Base-by-base conservation (phyloP, 148 eudicot genomes). In the Euryodendron excelsum region DNA sequence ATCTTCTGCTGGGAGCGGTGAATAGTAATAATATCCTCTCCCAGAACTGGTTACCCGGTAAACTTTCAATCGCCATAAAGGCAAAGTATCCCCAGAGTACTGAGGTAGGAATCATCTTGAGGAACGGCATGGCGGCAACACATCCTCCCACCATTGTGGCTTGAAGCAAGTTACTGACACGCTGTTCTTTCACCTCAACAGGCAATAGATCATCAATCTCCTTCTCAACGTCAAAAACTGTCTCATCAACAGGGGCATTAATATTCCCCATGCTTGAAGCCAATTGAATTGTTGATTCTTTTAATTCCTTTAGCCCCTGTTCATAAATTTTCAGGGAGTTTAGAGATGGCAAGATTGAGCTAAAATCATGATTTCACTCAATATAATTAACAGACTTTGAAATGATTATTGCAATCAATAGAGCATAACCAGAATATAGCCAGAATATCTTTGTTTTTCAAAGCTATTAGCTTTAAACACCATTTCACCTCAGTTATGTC, bases 31-130 rank as follows among this genome's bases (percentile, higher is more conserved):
- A 83, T 73, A 91, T 94, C 72, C 98, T 81, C 79, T 94, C 98
- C 98, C 98, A 94, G 65, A 94, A 94, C 76, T 94, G 98, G 82
- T 94, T 94, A 1, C 98, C 98, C 1, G 98, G 98, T 78, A 94
- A 86, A 79, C 98, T 94, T 70, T 94, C 98, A 23, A 94, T 91
- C 45, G 98, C 96, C 98, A 94, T 94, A 88, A 91, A 94, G 73
- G 98, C 96, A 64, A 94, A 93, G 70, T 93, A 93, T 0, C 98
- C 98, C 98, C 96, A 93, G 23, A 93, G 91, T 7, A 93, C 96
- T 2, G 98, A 90, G 23, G 98, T 91, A 20, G 98, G 98, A 33
- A 94, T 94, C 98, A 87, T 87, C 82, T 90, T 90, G 33, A 94
- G 86, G 20, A 82, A 50, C 10, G 98, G 98, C 98, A 94, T 91